Evolutionary conservation across 2,329 filamentous ascomycete genomes (phyloP).

Genomic region (Drechmeria coniospora): DNA sequence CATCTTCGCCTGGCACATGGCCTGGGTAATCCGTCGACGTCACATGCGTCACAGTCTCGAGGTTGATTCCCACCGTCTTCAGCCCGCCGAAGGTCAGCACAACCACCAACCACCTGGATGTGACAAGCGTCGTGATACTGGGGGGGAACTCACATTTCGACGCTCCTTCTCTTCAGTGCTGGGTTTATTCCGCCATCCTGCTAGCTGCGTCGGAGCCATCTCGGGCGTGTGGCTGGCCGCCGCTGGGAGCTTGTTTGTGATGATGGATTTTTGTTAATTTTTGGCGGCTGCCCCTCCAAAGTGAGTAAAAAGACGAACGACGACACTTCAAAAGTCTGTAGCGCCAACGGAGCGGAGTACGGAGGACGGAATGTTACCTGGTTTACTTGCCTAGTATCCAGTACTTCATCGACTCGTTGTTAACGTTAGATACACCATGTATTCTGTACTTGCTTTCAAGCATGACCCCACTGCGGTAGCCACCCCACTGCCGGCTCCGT

Average conservation of each 20-base stretch:
- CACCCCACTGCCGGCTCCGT: too few species aligned
- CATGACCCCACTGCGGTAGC: too few species aligned
- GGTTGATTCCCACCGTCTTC: constrained; percentile 72
- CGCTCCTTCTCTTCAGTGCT: constrained; percentile 42
- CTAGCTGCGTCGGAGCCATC: constrained; percentile 19
- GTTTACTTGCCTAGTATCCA: too few species aligned
- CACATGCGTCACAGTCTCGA: constrained; percentile 81
- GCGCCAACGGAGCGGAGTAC: too few species aligned
- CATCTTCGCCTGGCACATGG: constrained; percentile 78
- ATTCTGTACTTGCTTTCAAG: too few species aligned
- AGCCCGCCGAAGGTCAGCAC: constrained; percentile 4
- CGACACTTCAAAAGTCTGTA: constrained; percentile 1
- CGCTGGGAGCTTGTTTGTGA: not conserved
- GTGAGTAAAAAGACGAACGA: constrained; percentile 1
- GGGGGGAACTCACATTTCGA: constrained; percentile 36
- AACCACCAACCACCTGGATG: too few species aligned
- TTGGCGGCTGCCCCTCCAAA: constrained; percentile 3
- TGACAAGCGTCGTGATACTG: not conserved
- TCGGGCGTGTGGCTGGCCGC: constrained; percentile 2
- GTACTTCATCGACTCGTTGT: too few species aligned
- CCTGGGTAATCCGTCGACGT: constrained; percentile 83
- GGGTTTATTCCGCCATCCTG: constrained; percentile 21
- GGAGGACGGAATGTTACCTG: too few species aligned
- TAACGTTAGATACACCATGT: too few species aligned
- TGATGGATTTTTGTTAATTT: constrained; percentile 2